phyloP scores from a whole-genome alignment of 2,329 filamentous ascomycete genomes.

The Mycosphaerelloides madeirae region DNA sequence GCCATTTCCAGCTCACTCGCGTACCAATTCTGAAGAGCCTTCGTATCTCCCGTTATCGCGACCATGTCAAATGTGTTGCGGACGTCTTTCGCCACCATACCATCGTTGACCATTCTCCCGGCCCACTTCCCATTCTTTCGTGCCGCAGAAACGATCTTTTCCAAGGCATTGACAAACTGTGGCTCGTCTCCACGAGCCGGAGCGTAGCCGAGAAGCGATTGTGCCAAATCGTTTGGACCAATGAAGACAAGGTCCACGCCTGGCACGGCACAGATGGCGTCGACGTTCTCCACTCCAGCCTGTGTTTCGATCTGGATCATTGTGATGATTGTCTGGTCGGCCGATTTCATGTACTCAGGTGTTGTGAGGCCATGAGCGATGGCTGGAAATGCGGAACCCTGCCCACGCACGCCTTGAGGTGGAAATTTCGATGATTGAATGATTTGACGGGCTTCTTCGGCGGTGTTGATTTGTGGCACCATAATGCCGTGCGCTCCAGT shows the following conservation, averaged over 20 bases:
- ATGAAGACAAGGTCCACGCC: slow-evolving; percentile 3
- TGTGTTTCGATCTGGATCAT: slow-evolving; percentile 46
- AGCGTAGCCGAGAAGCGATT: slow-evolving; percentile 50
- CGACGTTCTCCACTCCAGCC: slow-evolving; percentile 36
- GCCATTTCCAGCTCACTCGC: background rate
- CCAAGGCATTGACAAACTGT: slow-evolving; percentile 46
- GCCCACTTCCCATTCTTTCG: slow-evolving; percentile 61
- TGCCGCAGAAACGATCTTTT: slow-evolving; percentile 52
- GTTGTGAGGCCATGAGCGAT: slow-evolving; percentile 50
- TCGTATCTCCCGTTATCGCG: slow-evolving; percentile 25
- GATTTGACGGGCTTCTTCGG: slow-evolving; percentile 46
- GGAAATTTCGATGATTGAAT: slow-evolving; percentile 52
- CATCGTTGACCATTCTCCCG: slow-evolving; percentile 50
- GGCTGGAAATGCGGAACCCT: slow-evolving; percentile 52
- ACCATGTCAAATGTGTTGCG: slow-evolving; percentile 51
- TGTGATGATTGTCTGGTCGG: slow-evolving; percentile 49
- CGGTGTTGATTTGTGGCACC: slow-evolving; percentile 49
- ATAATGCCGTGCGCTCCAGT: slow-evolving; percentile 34
- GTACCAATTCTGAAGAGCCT: slow-evolving; percentile 29
- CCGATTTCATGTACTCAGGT: slow-evolving; percentile 46
- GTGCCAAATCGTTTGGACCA: background rate
- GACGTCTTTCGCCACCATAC: slow-evolving; percentile 43
- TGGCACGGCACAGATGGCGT: slow-evolving; percentile 42
- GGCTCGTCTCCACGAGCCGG: slow-evolving; percentile 37
- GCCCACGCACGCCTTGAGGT: slow-evolving; percentile 50